phyloP scores from a whole-genome alignment of 1,284 basidiomycete species.

The Agaricales sp. region DNA sequence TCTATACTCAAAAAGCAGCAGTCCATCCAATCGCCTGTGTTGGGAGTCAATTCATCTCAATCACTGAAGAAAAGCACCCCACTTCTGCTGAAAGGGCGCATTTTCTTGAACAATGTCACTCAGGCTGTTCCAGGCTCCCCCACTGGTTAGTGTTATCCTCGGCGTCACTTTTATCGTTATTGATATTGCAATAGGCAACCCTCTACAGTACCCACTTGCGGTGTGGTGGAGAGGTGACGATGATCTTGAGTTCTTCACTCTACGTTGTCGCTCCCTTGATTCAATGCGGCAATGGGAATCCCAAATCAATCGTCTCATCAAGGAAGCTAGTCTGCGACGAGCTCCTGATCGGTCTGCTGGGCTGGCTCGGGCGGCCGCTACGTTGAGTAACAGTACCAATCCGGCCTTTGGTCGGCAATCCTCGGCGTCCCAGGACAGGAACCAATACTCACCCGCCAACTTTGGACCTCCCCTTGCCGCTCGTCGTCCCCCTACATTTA shows the following conservation, averaged over 20 bases:
- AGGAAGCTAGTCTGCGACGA: slow-evolving; percentile 52
- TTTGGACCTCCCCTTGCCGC: no score
- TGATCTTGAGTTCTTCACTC: slow-evolving; percentile 87
- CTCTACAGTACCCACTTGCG: slow-evolving; percentile 57
- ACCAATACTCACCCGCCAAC: slow-evolving; percentile 26
- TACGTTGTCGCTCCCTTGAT: slow-evolving; percentile 90
- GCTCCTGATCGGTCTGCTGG: slow-evolving; percentile 47
- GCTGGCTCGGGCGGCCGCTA: slow-evolving; percentile 21
- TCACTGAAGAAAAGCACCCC: slow-evolving; percentile 70
- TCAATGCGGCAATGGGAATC: slow-evolving; percentile 90
- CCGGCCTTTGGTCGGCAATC: slow-evolving; percentile 19
- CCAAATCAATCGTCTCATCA: slow-evolving; percentile 82
- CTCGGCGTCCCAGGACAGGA: slow-evolving; percentile 18
- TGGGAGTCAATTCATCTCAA: slow-evolving; percentile 36
- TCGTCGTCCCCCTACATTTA: slow-evolving; percentile 27
- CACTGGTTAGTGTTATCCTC: slow-evolving; percentile 52
- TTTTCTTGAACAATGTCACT: slow-evolving; percentile 96
- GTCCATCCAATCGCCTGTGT: slow-evolving; percentile 28
- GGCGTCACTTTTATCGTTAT: slow-evolving; percentile 3
- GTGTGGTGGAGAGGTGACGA: slow-evolving; percentile 94
- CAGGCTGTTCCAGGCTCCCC: slow-evolving; percentile 51
- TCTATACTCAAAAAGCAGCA: slow-evolving; percentile 71
- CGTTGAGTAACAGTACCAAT: slow-evolving; percentile 32
- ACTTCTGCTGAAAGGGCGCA: slow-evolving; percentile 90
- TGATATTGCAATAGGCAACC: slow-evolving; percentile 28